Evolutionary conservation across 2,329 filamentous ascomycete genomes (phyloP).

Genomic region (Nectriaceae sp.): DNA sequence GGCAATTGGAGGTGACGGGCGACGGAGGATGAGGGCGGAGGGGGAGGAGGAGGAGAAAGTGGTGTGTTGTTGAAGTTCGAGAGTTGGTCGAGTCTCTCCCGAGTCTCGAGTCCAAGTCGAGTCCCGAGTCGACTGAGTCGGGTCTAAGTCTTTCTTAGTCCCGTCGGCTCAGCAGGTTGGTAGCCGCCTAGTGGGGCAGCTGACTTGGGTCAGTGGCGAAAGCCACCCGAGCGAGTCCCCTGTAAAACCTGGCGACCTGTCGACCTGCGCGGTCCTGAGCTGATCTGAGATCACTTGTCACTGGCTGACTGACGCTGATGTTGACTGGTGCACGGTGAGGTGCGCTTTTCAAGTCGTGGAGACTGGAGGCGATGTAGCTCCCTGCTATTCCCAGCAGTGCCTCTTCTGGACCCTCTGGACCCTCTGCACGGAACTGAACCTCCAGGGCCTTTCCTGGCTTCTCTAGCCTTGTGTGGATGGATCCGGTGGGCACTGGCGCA

Average conservation of each 20-base stretch:
- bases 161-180: constrained; percentile 26
- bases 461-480: constrained; percentile 10
- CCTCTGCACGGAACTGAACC: constrained; percentile 20
- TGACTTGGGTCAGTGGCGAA: constrained; percentile 35
- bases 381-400: constrained; percentile 16
- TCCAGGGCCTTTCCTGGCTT: constrained; percentile 28
- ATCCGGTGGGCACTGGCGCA: constrained; percentile 12
- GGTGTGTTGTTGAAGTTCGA: constrained; percentile 21
- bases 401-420: constrained; percentile 28
- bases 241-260: constrained; percentile 3
- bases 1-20: constrained; percentile 34
- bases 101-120: constrained; percentile 26
- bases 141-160: constrained; percentile 31
- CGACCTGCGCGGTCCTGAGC: neutral
- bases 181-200: constrained; percentile 32
- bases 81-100: neutral
- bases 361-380: too few species aligned
- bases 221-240: constrained; percentile 23
- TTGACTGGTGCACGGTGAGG: neutral
- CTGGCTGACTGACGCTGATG: neutral
- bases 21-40: constrained; percentile 10
- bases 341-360: too few species aligned
- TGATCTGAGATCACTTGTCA: neutral
- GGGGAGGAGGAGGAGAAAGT: constrained; percentile 19
- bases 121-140: constrained; percentile 25